Evolutionary conservation across 148 eudicot genomes (phyloP).

Genomic region (Rhododendron williamsianum): DNA sequence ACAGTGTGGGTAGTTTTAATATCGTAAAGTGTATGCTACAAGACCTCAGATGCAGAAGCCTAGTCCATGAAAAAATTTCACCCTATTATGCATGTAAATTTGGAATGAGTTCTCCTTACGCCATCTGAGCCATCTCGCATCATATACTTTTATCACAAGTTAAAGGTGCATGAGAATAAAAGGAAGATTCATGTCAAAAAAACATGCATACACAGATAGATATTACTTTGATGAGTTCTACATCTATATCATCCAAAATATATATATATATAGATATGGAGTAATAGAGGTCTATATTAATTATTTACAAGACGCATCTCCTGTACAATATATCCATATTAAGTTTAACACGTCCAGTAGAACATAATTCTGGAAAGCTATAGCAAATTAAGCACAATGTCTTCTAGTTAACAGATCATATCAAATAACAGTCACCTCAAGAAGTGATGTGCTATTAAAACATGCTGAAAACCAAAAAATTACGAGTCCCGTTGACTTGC

Average conservation of each 20-base stretch:
- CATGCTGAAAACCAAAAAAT: conserved; percentile 2
- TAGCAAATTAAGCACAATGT: background rate
- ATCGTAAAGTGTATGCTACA: background rate
- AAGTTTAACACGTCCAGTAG: background rate
- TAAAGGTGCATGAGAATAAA: background rate
- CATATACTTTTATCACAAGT: background rate
- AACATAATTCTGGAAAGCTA: background rate
- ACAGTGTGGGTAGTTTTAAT: background rate
- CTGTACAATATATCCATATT: background rate
- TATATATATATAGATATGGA: background rate
- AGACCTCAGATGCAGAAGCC: background rate
- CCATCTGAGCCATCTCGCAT: background rate
- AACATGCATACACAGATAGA: background rate
- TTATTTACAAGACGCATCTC: background rate
- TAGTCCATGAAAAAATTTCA: background rate
- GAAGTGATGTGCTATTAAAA: background rate
- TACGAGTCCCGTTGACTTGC: background rate
- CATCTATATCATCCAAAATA: background rate
- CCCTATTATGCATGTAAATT: background rate
- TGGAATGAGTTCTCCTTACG: background rate
- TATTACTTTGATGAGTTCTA: background rate
- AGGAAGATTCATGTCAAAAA: background rate
- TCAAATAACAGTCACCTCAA: background rate
- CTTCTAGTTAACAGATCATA: background rate
- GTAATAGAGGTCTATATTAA: background rate